Conservation (phyloP, 106 monocot genomes). For the Iris macrosiphon region DNA sequence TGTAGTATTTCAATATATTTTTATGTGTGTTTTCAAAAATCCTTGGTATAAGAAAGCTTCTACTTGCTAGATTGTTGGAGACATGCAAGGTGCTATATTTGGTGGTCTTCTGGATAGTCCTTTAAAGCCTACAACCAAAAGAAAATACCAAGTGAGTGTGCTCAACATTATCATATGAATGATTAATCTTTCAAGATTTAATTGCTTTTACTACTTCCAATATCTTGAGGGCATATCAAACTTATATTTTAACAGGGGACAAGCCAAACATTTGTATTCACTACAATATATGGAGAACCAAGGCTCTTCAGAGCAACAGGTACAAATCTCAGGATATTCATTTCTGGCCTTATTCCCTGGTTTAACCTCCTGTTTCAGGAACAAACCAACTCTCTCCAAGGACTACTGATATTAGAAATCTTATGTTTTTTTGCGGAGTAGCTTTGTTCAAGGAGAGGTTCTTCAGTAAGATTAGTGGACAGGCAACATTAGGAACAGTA, state of each 20-base stretch:
- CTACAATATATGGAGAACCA: conserved; percentile 74
- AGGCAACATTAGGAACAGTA: no score
- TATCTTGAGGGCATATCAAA: neutral
- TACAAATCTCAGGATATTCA: conserved; percentile 21
- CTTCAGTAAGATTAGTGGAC: no score
- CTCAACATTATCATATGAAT: no score
- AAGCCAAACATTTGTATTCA: conserved; percentile 79
- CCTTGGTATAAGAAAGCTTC: neutral
- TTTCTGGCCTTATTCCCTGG: no score
- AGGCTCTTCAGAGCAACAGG: conserved; percentile 88
- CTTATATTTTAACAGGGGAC: conserved; percentile 46
- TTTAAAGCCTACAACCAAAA: conserved; percentile 64
- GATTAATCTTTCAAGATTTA: neutral
- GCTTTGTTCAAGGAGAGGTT: no score
- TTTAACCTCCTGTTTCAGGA: no score
- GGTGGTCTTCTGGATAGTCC: conserved; percentile 74
- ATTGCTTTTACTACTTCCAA: conserved; percentile 2
- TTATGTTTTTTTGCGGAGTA: no score
- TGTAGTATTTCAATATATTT: neutral
- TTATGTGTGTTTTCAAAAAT: neutral
- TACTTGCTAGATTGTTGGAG: conserved; percentile 61
- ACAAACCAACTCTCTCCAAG: no score
- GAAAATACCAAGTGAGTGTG: conserved; percentile 74
- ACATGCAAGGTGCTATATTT: conserved; percentile 82
- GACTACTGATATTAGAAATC: no score